Evolutionary conservation across 371 early-diverging fungal genomes (phyloP).

Genomic region (Capniomyces stellatus): DNA sequence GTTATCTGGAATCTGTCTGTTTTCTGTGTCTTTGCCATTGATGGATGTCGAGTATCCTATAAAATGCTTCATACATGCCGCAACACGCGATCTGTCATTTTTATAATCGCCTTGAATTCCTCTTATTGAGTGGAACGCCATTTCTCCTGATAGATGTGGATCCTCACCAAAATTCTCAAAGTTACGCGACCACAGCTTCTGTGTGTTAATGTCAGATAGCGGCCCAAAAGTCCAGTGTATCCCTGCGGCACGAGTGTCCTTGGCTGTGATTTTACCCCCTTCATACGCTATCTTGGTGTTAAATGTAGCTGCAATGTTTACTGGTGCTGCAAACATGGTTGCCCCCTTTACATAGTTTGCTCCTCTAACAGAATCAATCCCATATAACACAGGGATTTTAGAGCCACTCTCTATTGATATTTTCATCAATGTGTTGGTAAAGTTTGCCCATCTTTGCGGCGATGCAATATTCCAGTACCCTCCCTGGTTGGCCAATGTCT

Average conservation of each 20-base stretch:
- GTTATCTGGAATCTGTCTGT: conserved; percentile 34
- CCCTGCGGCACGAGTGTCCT: conserved; percentile 32
- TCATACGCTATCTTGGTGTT: conserved; percentile 28
- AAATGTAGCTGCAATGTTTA: conserved; percentile 33
- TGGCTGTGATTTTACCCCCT: conserved; percentile 31
- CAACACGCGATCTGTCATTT: conserved; percentile 29
- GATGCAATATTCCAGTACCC: conserved; percentile 27
- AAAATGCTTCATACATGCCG: conserved; percentile 39
- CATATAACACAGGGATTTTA: conserved; percentile 29
- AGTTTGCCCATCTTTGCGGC: conserved; percentile 22
- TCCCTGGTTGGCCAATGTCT: conserved; percentile 16
- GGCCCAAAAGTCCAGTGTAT: conserved; percentile 46
- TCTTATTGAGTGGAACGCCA: conserved; percentile 32
- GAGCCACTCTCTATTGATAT: conserved; percentile 22
- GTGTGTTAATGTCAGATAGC: conserved; percentile 37
- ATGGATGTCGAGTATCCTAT: conserved; percentile 28
- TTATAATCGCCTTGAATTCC: conserved; percentile 50
- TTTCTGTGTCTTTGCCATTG: conserved; percentile 40
- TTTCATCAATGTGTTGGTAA: conserved; percentile 26
- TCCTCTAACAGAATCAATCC: conserved; percentile 45
- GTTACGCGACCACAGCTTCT: conserved; percentile 48
- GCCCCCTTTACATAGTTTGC: conserved; percentile 42
- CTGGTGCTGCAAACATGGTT: conserved; percentile 32
- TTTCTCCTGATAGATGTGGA: conserved; percentile 31
- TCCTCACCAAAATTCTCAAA: conserved; percentile 44